These are phyloP conservation scores for Aspergillus sojae DNA, from an alignment of 2,329 filamentous ascomycete genomes.

Conservation along the genomic window DNA sequence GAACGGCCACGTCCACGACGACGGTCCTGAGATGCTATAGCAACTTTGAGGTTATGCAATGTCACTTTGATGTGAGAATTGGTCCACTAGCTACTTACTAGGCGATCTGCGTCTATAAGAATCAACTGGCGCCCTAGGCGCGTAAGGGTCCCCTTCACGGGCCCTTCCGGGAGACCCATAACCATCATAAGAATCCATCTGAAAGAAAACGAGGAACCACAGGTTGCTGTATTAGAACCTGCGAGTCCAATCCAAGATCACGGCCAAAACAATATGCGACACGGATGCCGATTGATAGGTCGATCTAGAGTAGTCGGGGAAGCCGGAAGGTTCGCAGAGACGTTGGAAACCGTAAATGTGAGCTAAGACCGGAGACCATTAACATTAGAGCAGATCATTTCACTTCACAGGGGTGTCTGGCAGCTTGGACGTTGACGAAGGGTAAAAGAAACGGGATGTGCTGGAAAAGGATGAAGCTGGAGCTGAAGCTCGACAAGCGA, in stretches of 20 bases:
- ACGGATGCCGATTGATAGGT: neutral
- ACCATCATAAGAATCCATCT: constrained; percentile 52
- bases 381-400: constrained; percentile 38
- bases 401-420: constrained; percentile 22
- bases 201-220: neutral
- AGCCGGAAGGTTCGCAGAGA: constrained; percentile 5
- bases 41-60: constrained; percentile 1
- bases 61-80: neutral
- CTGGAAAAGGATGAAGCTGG: constrained; percentile 26
- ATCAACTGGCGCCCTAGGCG: constrained; percentile 38
- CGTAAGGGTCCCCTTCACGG: constrained; percentile 44
- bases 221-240: neutral
- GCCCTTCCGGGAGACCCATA: constrained; percentile 48
- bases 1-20: constrained; percentile 55
- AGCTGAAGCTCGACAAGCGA: constrained; percentile 21
- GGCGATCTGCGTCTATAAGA: constrained; percentile 51
- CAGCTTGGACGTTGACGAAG: constrained; percentile 26
- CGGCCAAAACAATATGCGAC: neutral
- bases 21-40: constrained; percentile 43
- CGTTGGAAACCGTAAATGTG: constrained; percentile 17
- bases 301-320: neutral
- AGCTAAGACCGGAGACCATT: constrained; percentile 43
- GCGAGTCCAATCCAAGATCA: constrained; percentile 5
- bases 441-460: constrained; percentile 26
- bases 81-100: constrained; percentile 36